Conservation (phyloP, 2,329 filamentous ascomycete genomes). For the Alternaria sp. region DNA sequence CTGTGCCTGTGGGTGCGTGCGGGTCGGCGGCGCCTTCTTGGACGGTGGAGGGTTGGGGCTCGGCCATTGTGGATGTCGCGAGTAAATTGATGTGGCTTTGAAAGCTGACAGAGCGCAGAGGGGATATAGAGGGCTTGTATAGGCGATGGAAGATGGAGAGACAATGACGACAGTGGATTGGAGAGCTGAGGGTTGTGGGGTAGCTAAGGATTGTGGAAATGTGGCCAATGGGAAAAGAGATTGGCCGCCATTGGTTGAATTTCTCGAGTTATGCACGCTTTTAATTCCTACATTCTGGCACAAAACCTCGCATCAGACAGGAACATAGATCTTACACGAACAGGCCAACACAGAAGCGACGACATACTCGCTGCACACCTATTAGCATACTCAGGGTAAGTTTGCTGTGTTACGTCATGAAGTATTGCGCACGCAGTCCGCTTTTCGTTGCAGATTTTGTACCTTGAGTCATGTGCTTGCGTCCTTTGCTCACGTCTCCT, state of each 20-base stretch:
- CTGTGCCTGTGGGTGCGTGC: constrained; percentile 58
- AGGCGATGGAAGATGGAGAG: not conserved
- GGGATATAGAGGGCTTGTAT: not conserved
- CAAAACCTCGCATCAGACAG: not conserved
- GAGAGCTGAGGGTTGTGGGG: constrained; percentile 14
- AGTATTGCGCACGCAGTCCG: not conserved
- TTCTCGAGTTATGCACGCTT: not conserved
- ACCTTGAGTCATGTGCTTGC: constrained; percentile 29
- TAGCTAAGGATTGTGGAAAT: not conserved
- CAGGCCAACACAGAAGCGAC: not conserved
- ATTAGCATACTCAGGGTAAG: not conserved
- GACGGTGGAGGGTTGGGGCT: constrained; percentile 63
- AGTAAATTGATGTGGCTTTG: not conserved
- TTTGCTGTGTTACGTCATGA: not conserved
- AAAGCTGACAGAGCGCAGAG: not conserved
- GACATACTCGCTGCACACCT: not conserved
- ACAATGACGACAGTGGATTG: not conserved
- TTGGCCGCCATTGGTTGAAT: constrained; percentile 17
- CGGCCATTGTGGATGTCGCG: constrained; percentile 59
- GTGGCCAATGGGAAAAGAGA: constrained; percentile 25
- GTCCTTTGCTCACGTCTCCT: constrained; percentile 26
- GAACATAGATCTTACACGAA: not conserved
- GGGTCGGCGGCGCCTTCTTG: constrained; percentile 65
- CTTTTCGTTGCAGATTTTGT: constrained; percentile 11
- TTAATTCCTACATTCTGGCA: not conserved